Conservation (phyloP, 148 eudicot species). For the Polygonum maritimum region DNA sequence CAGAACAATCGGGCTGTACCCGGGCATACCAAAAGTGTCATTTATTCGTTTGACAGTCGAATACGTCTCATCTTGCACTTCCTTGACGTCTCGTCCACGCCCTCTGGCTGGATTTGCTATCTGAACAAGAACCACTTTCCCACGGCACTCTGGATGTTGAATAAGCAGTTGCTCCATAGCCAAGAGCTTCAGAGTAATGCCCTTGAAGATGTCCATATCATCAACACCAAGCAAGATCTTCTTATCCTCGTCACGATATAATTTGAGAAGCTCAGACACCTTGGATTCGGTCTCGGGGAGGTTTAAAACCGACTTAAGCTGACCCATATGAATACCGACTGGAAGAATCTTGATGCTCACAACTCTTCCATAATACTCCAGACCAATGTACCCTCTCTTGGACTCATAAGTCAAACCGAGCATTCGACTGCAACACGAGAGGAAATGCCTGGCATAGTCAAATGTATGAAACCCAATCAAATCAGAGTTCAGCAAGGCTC, state of each 20-base stretch:
- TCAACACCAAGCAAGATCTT: constrained; percentile 42
- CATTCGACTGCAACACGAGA: constrained; percentile 39
- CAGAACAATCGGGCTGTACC: constrained; percentile 36
- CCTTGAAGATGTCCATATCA: constrained; percentile 53
- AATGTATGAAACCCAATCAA: constrained; percentile 38
- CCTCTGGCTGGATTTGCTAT: constrained; percentile 47
- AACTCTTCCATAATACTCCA: constrained; percentile 32
- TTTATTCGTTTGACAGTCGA: constrained; percentile 30
- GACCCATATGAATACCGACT: constrained; percentile 39
- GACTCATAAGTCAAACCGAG: constrained; percentile 34
- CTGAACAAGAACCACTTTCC: constrained; percentile 44
- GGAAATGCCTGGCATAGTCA: constrained; percentile 40
- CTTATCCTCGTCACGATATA: constrained; percentile 16
- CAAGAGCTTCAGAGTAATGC: constrained; percentile 36
- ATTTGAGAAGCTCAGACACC: constrained; percentile 10
- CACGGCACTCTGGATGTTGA: constrained; percentile 40
- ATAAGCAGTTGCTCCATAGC: constrained; percentile 39
- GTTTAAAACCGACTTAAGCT: constrained; percentile 31
- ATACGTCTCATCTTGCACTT: constrained; percentile 36
- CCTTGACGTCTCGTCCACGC: constrained; percentile 36
- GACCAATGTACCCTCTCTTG: constrained; percentile 31
- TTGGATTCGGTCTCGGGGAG: constrained; percentile 25
- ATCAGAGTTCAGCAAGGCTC: constrained; percentile 32
- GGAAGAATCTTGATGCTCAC: constrained; percentile 38
- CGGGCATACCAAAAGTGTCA: constrained; percentile 30